phyloP scores from a whole-genome alignment of 805 yeast genomes.

The Saccharomycopsis amapae region DNA sequence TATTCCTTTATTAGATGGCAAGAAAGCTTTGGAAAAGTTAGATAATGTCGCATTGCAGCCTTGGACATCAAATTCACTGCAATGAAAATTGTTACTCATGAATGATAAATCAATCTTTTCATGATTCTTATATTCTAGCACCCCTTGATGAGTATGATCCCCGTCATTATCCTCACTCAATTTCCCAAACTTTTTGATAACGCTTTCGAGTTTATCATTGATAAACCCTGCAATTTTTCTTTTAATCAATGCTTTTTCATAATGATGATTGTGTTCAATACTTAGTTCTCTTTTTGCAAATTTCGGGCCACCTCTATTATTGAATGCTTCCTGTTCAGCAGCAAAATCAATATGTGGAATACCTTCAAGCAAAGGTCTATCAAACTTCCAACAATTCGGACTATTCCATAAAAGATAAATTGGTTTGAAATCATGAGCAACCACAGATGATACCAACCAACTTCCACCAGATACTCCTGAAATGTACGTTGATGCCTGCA shows the following conservation, averaged over 20 bases:
- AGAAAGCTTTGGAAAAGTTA: too few relatives aligned
- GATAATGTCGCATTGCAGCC: too few relatives aligned
- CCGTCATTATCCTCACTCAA: too few relatives aligned
- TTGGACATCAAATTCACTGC: too few relatives aligned
- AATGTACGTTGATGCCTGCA: slow-evolving; percentile 49
- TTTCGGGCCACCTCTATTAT: not conserved
- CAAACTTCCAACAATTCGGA: slow-evolving; percentile 35
- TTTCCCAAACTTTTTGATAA: not conserved
- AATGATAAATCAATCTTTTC: too few relatives aligned
- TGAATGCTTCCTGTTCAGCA: slow-evolving; percentile 18
- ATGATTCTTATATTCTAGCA: too few relatives aligned
- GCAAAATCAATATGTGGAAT: slow-evolving; percentile 45
- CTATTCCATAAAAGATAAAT: slow-evolving; percentile 48
- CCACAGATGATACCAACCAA: slow-evolving; percentile 53
- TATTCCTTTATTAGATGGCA: too few relatives aligned
- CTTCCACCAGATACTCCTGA: slow-evolving; percentile 69
- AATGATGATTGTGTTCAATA: not conserved
- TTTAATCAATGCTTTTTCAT: slow-evolving; percentile 2
- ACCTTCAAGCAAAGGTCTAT: slow-evolving; percentile 42
- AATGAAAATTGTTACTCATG: too few relatives aligned
- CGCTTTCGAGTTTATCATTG: slow-evolving; percentile 1
- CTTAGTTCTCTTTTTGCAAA: slow-evolving; percentile 22
- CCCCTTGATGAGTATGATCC: too few relatives aligned
- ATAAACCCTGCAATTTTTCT: not conserved
- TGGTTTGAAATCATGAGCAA: slow-evolving; percentile 44